These are phyloP conservation scores for Smittium mucronatum DNA, from an alignment of 371 early-diverging fungal genomes.

Conservation along the genomic window DNA sequence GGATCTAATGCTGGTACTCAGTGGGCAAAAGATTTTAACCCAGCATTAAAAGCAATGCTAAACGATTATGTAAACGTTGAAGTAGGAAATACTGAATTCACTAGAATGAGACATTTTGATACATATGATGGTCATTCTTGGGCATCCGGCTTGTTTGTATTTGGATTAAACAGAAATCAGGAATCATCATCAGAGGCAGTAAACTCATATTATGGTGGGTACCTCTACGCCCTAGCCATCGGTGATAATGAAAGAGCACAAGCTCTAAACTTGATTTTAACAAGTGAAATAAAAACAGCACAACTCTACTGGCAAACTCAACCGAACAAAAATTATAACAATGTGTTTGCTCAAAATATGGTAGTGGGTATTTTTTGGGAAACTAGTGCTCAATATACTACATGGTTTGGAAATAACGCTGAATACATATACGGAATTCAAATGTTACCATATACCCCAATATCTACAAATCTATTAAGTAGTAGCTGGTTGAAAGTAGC, in stretches of 20 bases:
- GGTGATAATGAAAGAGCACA: constrained; percentile 26
- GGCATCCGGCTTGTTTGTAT: constrained; percentile 52
- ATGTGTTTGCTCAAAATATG: constrained; percentile 41
- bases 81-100: constrained; percentile 41
- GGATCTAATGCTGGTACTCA: constrained; percentile 35
- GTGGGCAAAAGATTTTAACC: constrained; percentile 18
- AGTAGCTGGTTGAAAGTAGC: constrained; percentile 21
- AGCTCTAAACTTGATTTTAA: constrained; percentile 16
- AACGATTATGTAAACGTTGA: constrained; percentile 54
- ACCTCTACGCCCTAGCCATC: constrained; percentile 43
- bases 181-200: constrained; percentile 64
- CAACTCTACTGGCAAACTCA: constrained; percentile 44
- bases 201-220: constrained; percentile 56
- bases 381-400: constrained; percentile 55
- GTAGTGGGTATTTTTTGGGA: constrained; percentile 58
- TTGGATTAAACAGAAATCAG: constrained; percentile 60
- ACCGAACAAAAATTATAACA: constrained; percentile 15
- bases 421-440: constrained; percentile 71
- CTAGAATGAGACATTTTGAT: constrained; percentile 53
- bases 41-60: constrained; percentile 32
- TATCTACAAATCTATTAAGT: constrained; percentile 21
- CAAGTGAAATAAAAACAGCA: constrained; percentile 40
- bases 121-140: constrained; percentile 66
- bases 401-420: constrained; percentile 43
- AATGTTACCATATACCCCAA: constrained; percentile 61